These are phyloP conservation scores for Thelonectria olida DNA, from an alignment of 2,329 filamentous ascomycete species.

Conservation along the genomic window DNA sequence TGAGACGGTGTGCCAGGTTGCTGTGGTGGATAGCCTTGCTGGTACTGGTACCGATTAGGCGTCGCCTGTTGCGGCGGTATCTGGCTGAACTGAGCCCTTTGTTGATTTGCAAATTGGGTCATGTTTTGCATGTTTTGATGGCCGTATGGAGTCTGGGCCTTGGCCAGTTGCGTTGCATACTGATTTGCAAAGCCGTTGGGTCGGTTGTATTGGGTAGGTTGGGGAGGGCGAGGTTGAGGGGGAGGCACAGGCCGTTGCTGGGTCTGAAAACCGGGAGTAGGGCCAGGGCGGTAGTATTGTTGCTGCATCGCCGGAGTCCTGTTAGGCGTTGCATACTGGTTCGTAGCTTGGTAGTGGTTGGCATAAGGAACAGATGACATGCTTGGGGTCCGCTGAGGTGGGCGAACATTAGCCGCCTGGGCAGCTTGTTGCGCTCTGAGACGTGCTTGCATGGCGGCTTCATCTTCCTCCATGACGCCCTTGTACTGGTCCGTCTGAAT, in stretches of 20 bases:
- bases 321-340: constrained; percentile 58
- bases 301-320: constrained; percentile 56
- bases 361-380: constrained; percentile 52
- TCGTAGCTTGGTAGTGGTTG: constrained; percentile 52
- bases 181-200: constrained; percentile 57
- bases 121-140: constrained; percentile 54
- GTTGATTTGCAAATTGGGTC: constrained; percentile 58
- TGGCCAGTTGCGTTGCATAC: constrained; percentile 61
- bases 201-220: constrained; percentile 59
- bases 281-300: constrained; percentile 54
- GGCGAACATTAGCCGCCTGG: constrained; percentile 45
- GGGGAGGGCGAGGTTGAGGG: constrained; percentile 48
- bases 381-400: constrained; percentile 51
- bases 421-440: constrained; percentile 51
- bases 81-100: constrained; percentile 54
- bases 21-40: constrained; percentile 50
- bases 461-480: constrained; percentile 87
- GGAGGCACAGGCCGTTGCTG: constrained; percentile 49
- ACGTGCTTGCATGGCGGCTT: constrained; percentile 65
- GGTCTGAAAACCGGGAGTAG: constrained; percentile 54
- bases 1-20: constrained; percentile 50
- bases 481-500: constrained; percentile 77
- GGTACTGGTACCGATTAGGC: constrained; percentile 54
- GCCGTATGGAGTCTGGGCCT: constrained; percentile 61
- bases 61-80: constrained; percentile 53